These are phyloP conservation scores for Sugiyamaella sp. DNA, from an alignment of 1,139 yeast species.

Conservation along the genomic window DNA sequence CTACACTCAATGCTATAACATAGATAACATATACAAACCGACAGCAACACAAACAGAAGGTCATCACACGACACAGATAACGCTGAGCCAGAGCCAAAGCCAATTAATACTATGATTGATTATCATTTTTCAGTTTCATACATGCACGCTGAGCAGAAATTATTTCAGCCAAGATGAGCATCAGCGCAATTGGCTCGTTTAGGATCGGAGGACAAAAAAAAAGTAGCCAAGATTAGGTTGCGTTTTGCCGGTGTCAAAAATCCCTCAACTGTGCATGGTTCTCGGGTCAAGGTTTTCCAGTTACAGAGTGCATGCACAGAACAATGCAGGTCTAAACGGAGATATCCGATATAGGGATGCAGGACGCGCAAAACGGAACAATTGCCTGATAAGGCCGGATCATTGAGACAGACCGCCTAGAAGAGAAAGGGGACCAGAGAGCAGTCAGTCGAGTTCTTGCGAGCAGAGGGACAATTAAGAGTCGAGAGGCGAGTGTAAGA, in stretches of 20 bases:
- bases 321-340: not conserved
- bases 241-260: slow-evolving; percentile 6
- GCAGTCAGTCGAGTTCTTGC: not conserved
- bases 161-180: no score
- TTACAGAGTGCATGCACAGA: not conserved
- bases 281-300: not conserved
- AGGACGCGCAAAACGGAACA: not conserved
- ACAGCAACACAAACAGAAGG: no score
- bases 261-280: slow-evolving; percentile 7
- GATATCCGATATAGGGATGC: not conserved
- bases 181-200: not conserved
- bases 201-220: not conserved
- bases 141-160: no score
- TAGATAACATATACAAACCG: no score
- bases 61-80: no score
- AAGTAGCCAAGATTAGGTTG: not conserved
- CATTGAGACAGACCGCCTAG: not conserved
- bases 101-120: not conserved
- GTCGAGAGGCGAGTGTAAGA: no score
- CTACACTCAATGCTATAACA: no score
- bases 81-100: no score
- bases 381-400: not conserved
- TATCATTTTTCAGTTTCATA: not conserved
- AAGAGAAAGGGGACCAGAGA: not conserved
- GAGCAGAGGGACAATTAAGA: no score